A percentile compares a stretch with the other conserved stretches of the same genome.
Conservation (phyloP, 2,329 filamentous ascomycete species). For the Tolypocladium cylindrosporum region DNA sequence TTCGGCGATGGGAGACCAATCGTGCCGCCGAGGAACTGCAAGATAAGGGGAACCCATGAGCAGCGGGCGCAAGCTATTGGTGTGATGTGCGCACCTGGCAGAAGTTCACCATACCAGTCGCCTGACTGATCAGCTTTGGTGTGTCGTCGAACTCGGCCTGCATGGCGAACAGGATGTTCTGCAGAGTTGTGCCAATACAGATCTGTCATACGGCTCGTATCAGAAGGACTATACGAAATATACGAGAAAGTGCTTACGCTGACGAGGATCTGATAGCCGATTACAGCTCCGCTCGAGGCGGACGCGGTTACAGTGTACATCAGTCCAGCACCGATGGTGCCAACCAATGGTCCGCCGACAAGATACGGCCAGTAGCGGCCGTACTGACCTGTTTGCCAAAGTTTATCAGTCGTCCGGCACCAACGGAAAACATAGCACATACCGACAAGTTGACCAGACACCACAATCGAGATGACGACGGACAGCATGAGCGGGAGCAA, state of each 20-base stretch:
- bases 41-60: background rate
- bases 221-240: background rate
- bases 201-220: background rate
- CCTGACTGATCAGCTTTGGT: background rate
- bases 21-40: background rate
- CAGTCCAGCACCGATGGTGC: background rate
- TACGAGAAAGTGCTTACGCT: background rate
- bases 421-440: background rate
- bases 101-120: background rate
- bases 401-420: background rate
- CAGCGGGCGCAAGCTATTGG: background rate
- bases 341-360: background rate
- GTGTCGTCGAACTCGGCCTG: background rate
- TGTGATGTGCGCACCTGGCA: background rate
- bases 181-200: background rate
- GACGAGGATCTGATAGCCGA: background rate
- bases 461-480: background rate
- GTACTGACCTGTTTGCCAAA: background rate
- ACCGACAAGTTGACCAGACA: background rate
- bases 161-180: background rate
- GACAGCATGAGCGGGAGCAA: background rate
- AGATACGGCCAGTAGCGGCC: background rate
- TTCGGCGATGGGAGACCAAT: background rate
- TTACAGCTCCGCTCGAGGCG: background rate
- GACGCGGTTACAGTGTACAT: background rate